Conservation (phyloP, 2,329 filamentous ascomycete species). For the Fusarium armeniacum region DNA sequence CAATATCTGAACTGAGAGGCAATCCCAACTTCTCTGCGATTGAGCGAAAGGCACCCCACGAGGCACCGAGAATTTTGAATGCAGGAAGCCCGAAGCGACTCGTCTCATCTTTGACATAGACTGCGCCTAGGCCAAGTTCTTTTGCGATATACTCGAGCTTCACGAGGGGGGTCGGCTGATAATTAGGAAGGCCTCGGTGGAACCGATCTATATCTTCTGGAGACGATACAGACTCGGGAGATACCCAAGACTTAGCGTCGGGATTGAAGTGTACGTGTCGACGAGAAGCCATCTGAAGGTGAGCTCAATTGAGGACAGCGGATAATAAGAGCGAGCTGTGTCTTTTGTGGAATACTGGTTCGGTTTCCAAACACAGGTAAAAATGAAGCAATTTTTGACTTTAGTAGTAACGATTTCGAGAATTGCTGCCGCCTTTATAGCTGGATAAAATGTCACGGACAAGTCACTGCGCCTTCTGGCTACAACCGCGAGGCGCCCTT, state of each 20-base stretch:
- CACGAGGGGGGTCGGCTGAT: slow-evolving; percentile 67
- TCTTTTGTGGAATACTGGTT: background rate
- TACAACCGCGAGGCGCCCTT: background rate
- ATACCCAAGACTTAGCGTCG: slow-evolving; percentile 35
- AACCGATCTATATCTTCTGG: slow-evolving; percentile 57
- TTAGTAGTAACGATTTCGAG: background rate
- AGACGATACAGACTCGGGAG: slow-evolving; percentile 13
- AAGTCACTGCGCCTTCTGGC: background rate
- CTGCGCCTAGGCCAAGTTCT: slow-evolving; percentile 67
- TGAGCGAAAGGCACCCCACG: slow-evolving; percentile 77
- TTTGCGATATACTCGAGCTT: slow-evolving; percentile 67
- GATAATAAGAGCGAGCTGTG: background rate
- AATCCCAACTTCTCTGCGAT: slow-evolving; percentile 62
- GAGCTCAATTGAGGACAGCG: too few species aligned
- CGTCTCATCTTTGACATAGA: slow-evolving; percentile 80
- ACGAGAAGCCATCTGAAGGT: slow-evolving; percentile 39
- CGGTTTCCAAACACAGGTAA: background rate
- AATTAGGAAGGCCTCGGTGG: slow-evolving; percentile 70
- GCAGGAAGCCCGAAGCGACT: slow-evolving; percentile 76
- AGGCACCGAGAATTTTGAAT: slow-evolving; percentile 85
- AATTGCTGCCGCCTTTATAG: background rate
- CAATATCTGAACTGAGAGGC: slow-evolving; percentile 58
- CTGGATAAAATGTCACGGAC: background rate
- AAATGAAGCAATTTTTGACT: background rate
- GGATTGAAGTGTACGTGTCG: slow-evolving; percentile 48